phyloP scores from a whole-genome alignment of 2,329 filamentous ascomycete genomes.

The Pseudopithomyces maydicus region DNA sequence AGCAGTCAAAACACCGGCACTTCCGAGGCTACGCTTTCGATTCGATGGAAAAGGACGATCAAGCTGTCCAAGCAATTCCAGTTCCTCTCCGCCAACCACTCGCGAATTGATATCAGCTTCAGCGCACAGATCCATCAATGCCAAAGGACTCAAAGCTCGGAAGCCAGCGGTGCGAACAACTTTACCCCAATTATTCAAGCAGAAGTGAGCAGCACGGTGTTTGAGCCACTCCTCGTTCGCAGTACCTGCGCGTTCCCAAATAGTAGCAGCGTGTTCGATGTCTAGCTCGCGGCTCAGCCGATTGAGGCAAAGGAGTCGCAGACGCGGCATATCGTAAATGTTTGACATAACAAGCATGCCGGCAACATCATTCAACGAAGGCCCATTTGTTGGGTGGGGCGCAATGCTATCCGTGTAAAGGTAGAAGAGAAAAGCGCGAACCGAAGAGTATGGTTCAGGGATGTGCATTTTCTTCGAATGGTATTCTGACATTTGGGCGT shows the following conservation, averaged over 20 bases:
- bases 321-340: slow-evolving; percentile 94
- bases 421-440: slow-evolving; percentile 94
- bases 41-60: slow-evolving; percentile 46
- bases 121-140: slow-evolving; percentile 88
- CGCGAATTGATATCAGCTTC: slow-evolving; percentile 93
- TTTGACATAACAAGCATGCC: slow-evolving; percentile 97
- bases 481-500: slow-evolving; percentile 94
- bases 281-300: slow-evolving; percentile 88
- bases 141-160: slow-evolving; percentile 74
- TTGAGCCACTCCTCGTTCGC: slow-evolving; percentile 94
- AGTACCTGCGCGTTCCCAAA: slow-evolving; percentile 91
- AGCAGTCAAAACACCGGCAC: slow-evolving; percentile 42
- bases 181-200: slow-evolving; percentile 91
- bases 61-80: slow-evolving; percentile 65
- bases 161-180: slow-evolving; percentile 90
- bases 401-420: slow-evolving; percentile 93
- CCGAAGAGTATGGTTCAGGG: slow-evolving; percentile 91
- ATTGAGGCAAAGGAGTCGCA: slow-evolving; percentile 89
- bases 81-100: slow-evolving; percentile 84
- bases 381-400: slow-evolving; percentile 50
- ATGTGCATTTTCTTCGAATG: slow-evolving; percentile 98
- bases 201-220: slow-evolving; percentile 84
- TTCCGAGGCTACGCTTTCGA: slow-evolving; percentile 50
- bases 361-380: slow-evolving; percentile 79
- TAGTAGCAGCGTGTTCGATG: slow-evolving; percentile 90